Conservation (phyloP, 495 filamentous ascomycete genomes). For the Penicillium nucicola region DNA sequence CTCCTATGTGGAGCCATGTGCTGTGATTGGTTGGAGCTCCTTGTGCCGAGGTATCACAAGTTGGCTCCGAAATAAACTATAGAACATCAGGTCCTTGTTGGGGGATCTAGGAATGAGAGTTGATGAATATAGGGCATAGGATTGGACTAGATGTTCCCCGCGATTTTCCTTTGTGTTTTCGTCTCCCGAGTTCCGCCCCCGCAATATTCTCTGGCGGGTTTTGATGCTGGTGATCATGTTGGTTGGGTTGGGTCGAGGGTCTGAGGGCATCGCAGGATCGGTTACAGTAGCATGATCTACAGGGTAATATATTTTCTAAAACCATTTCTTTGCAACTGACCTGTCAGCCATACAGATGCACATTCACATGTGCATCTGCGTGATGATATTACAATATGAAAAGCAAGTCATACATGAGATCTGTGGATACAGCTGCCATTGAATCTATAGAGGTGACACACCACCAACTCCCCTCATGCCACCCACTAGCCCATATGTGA, state of each 20-base stretch:
- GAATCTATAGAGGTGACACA: too few relatives aligned
- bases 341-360: too few relatives aligned
- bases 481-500: too few relatives aligned
- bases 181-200: background rate
- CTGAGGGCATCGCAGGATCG: background rate
- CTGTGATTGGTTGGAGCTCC: too few relatives aligned
- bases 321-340: background rate
- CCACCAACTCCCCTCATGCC: too few relatives aligned
- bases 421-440: too few relatives aligned
- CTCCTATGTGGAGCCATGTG: too few relatives aligned
- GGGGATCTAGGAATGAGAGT: background rate
- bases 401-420: too few relatives aligned
- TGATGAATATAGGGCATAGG: conserved; percentile 12
- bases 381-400: too few relatives aligned
- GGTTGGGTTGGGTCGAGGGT: background rate
- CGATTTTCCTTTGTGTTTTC: background rate
- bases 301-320: background rate
- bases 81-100: background rate
- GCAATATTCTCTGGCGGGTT: conserved; percentile 4
- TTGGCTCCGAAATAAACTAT: too few relatives aligned
- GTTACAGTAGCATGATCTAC: background rate
- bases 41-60: too few relatives aligned
- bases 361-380: background rate
- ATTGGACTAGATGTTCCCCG: conserved; percentile 1
- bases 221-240: background rate